Conservation (phyloP, 2,329 filamentous ascomycete genomes). For the Thermomyces lanuginosus region DNA sequence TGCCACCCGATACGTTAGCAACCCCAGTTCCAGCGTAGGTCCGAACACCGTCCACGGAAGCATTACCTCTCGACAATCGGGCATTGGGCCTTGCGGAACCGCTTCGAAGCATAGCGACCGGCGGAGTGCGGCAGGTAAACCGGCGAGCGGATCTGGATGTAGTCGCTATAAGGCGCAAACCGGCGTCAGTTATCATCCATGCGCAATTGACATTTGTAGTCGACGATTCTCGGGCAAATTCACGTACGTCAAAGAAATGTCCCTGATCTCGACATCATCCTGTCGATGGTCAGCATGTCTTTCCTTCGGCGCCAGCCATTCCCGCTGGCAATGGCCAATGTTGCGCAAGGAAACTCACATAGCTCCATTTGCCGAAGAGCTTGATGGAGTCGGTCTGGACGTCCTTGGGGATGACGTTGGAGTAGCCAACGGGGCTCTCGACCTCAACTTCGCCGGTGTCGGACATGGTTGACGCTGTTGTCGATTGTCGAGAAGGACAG, state of each 20-base stretch:
- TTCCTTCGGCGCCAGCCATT: conserved; percentile 1
- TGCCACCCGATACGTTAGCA: conserved; percentile 1
- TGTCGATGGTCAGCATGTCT: conserved; percentile 2
- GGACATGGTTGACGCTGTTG: conserved; percentile 57
- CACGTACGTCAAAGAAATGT: conserved; percentile 98
- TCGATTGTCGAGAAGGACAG: conserved; percentile 23
- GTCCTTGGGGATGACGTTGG: conserved; percentile 81
- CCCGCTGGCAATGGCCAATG: too few relatives aligned
- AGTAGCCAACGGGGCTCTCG: conserved; percentile 52
- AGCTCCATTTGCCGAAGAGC: conserved; percentile 97
- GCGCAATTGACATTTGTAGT: conserved; percentile 6
- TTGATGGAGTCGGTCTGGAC: conserved; percentile 82
- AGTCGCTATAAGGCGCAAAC: conserved; percentile 52
- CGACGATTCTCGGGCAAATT: too few relatives aligned
- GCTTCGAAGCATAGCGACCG: conserved; percentile 96
- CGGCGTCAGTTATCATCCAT: conserved; percentile 16
- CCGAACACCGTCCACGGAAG: too few relatives aligned
- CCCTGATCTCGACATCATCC: conserved; percentile 97
- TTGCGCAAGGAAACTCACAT: conserved; percentile 28
- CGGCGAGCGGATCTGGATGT: conserved; percentile 97
- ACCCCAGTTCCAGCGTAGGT: not conserved
- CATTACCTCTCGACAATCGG: conserved; percentile 85
- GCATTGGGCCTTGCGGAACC: conserved; percentile 99
- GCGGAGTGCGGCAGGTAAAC: conserved; percentile 99
- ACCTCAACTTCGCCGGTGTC: conserved; percentile 89